Base-by-base conservation (phyloP, 2,329 filamentous ascomycete genomes). In the Aspergillus thermomutatus region DNA sequence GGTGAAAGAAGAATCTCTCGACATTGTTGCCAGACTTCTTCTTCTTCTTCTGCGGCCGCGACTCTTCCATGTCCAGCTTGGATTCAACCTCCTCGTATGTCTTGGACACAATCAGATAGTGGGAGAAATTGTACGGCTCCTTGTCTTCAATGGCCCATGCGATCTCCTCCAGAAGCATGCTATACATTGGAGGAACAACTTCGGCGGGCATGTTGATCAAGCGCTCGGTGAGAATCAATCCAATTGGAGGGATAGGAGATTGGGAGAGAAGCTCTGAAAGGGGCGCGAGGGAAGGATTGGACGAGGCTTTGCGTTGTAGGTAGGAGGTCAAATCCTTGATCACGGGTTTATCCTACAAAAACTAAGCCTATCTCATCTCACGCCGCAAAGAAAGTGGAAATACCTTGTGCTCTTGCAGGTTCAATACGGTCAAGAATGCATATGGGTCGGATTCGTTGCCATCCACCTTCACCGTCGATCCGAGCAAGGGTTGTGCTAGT, bases 161-260 rank as follows among this genome's bases (percentile, higher is more conserved):
- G 51, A 99, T 87, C 81, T 99, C 94, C 70, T 97, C 92, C 50
- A 90, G 80, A 51, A 99, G 84, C 91, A 97, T 96, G 51, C 83
- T 86, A 82, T 97, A 97, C 85, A 97, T 89, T 3, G 94, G 93
- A 28, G 94, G 93, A 14, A 92, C 86, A 61, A 96, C 87, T 75
- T 97, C 91, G 17, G 90, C 82, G n/a, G 94, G 94, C 81, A 97
- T 92, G 79, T 99, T 99, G 80, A 99, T 92, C 67, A 97, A 81
- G 23, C 93, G 87, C 75, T 99, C 94, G 2, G 91, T 90, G n/a
- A 99, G 81, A 27, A 99, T 83, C 17, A 99, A 79, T 3, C 92
- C 94, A 55, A 97, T 83, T 54, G 91, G 86, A 0, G 78, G 73
- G 55, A 82, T 78, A 21, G 77, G 75, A 14, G 77, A 76, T 57